phyloP scores from a whole-genome alignment of 148 eudicot genomes.

The Persicaria maculosa region DNA sequence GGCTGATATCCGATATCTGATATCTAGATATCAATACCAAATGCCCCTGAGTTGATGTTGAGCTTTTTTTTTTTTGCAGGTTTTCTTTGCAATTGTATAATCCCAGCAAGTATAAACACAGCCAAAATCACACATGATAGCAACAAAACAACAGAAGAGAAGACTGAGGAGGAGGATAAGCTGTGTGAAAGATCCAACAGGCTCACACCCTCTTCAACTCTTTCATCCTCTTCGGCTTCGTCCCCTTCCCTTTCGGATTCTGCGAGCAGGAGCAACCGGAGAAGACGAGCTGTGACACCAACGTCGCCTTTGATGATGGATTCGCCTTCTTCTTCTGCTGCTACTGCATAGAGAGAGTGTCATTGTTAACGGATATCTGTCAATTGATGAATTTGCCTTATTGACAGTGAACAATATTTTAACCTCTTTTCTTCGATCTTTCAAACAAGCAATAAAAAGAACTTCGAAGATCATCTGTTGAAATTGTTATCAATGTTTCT shows the following conservation, averaged over 20 bases:
- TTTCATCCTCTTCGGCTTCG: conserved; percentile 14
- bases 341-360: conserved; percentile 19
- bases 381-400: neutral
- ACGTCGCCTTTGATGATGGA: conserved; percentile 27
- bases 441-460: neutral
- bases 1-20: no score
- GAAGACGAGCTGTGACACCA: conserved; percentile 16
- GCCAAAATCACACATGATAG: conserved; percentile 25
- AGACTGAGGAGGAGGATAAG: conserved; percentile 16
- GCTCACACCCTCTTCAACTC: conserved; percentile 18
- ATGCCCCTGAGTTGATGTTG: neutral
- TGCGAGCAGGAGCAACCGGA: conserved; percentile 12
- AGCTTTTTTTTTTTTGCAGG: conserved; percentile 23
- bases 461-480: no score
- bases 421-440: neutral
- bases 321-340: conserved; percentile 16
- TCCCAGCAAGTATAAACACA: conserved; percentile 37
- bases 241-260: conserved; percentile 14
- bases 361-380: neutral
- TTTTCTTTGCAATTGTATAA: conserved; percentile 45
- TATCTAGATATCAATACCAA: no score
- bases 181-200: conserved; percentile 18
- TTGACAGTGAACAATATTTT: neutral
- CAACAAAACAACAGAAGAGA: neutral
- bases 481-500: no score